Conservation (phyloP, 2,329 filamentous ascomycete genomes). For the Fusarium pininemorale region DNA sequence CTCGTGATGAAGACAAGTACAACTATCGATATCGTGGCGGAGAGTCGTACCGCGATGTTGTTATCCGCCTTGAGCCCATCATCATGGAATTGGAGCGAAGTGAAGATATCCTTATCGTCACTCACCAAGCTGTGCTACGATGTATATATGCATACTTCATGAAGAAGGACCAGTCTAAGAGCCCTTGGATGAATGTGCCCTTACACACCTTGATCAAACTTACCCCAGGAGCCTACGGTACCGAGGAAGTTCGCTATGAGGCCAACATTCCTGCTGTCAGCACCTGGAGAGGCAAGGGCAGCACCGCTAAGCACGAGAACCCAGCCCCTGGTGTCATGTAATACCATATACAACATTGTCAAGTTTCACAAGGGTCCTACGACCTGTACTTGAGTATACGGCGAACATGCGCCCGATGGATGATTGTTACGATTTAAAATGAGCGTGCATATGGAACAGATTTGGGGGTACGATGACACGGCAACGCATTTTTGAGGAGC, state of each 20-base stretch:
- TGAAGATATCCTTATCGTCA: slow-evolving; percentile 97
- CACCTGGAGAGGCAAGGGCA: slow-evolving; percentile 95
- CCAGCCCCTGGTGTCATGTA: slow-evolving; percentile 54
- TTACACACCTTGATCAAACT: slow-evolving; percentile 96
- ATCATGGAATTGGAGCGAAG: slow-evolving; percentile 98
- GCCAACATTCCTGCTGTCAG: slow-evolving; percentile 95
- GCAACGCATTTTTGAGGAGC: slow-evolving; percentile 17
- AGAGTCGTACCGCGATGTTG: slow-evolving; percentile 94
- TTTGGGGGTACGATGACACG: slow-evolving; percentile 15
- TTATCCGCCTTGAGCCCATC: slow-evolving; percentile 96
- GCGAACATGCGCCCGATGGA: not conserved
- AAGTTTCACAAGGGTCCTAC: not conserved
- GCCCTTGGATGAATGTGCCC: slow-evolving; percentile 98
- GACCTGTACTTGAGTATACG: not conserved
- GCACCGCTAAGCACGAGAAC: slow-evolving; percentile 86
- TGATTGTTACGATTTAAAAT: slow-evolving; percentile 25
- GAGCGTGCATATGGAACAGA: slow-evolving; percentile 25
- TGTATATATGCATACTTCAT: slow-evolving; percentile 99
- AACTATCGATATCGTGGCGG: slow-evolving; percentile 98
- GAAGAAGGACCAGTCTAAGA: slow-evolving; percentile 92
- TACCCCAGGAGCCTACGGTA: slow-evolving; percentile 92
- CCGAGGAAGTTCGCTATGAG: slow-evolving; percentile 85
- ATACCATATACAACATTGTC: not conserved
- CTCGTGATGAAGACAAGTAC: slow-evolving; percentile 98
- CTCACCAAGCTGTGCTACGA: slow-evolving; percentile 93